A percentile compares a stretch with the other conserved stretches of the same genome.
Evolutionary conservation across 2,329 filamentous ascomycete species (phyloP).

Genomic region (Scytalidium lignicola): DNA sequence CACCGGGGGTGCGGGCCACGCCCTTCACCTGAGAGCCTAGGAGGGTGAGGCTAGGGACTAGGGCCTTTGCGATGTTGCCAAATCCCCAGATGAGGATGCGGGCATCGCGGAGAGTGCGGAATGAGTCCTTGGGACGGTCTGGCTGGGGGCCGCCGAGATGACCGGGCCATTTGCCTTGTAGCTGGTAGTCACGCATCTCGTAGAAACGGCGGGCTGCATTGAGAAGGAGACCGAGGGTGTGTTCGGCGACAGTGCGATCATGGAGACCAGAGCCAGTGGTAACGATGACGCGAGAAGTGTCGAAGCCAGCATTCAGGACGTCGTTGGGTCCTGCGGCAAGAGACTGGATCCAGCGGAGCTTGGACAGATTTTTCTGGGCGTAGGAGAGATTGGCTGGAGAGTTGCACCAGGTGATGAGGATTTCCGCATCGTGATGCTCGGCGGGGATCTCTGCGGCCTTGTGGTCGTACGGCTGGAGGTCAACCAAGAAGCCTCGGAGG

Average conservation of each 20-base stretch:
- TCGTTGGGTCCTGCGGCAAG: conserved; percentile 63
- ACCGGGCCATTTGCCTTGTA: conserved; percentile 50
- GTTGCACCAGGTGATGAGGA: conserved; percentile 61
- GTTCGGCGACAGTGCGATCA: conserved; percentile 61
- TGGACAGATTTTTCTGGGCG: conserved; percentile 48
- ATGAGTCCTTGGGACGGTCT: conserved; percentile 49
- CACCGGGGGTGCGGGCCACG: conserved; percentile 50
- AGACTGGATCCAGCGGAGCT: conserved; percentile 61
- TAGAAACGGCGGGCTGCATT: conserved; percentile 51
- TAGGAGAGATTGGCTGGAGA: conserved; percentile 51
- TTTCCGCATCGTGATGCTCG: conserved; percentile 52
- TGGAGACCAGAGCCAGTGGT: conserved; percentile 60
- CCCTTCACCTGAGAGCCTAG: conserved; percentile 56
- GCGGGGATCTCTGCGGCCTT: conserved; percentile 42
- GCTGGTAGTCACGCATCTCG: conserved; percentile 59
- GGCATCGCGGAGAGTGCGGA: conserved; percentile 56
- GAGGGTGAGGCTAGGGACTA: conserved; percentile 47
- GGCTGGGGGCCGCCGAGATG: conserved; percentile 59
- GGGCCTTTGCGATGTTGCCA: conserved; percentile 59
- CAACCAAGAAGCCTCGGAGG: conserved; percentile 53
- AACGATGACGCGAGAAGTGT: conserved; percentile 42
- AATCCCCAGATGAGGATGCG: conserved; percentile 59
- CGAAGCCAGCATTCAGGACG: conserved; percentile 57
- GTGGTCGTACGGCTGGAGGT: conserved; percentile 56
- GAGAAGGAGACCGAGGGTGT: conserved; percentile 54